Conservation (phyloP, 1,284 basidiomycete species). For the Microbotryum saponariae region DNA sequence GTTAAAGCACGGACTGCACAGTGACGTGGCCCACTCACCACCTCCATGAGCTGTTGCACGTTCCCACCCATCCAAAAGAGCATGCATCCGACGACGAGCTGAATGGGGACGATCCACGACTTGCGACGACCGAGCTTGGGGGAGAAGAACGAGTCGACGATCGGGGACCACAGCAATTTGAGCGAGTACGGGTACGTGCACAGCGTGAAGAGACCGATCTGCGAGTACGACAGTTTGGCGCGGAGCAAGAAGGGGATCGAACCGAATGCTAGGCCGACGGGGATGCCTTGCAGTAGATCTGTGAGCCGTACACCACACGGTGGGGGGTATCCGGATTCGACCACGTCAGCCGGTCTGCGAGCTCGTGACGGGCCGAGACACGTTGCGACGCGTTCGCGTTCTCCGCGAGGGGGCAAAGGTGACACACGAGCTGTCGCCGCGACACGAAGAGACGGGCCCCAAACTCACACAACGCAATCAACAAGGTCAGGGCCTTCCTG, state of each 20-base stretch:
- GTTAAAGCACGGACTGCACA: neutral
- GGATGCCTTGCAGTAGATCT: constrained; percentile 92
- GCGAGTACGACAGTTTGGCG: constrained; percentile 90
- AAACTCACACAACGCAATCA: constrained; percentile 78
- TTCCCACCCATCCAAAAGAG: constrained; percentile 81
- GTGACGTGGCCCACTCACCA: constrained; percentile 50
- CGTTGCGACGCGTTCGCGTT: neutral
- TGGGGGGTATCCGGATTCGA: neutral
- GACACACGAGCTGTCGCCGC: neutral
- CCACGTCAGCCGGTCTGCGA: neutral
- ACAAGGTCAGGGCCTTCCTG: constrained; percentile 72
- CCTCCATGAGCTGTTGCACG: constrained; percentile 69
- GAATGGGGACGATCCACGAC: constrained; percentile 98
- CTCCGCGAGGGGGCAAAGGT: neutral
- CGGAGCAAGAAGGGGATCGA: constrained; percentile 94
- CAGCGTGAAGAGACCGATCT: constrained; percentile 89
- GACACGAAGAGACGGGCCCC: neutral
- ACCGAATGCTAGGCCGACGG: constrained; percentile 66
- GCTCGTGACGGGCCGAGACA: neutral
- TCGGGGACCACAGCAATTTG: constrained; percentile 95
- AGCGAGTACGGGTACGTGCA: constrained; percentile 95
- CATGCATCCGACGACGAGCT: constrained; percentile 75
- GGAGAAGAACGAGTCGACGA: constrained; percentile 87
- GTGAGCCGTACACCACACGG: neutral
- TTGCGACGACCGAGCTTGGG: constrained; percentile 79